Evolutionary conservation across 768 basidiomycete genomes (phyloP).

Genomic region (Clitopilus hobsonii): DNA sequence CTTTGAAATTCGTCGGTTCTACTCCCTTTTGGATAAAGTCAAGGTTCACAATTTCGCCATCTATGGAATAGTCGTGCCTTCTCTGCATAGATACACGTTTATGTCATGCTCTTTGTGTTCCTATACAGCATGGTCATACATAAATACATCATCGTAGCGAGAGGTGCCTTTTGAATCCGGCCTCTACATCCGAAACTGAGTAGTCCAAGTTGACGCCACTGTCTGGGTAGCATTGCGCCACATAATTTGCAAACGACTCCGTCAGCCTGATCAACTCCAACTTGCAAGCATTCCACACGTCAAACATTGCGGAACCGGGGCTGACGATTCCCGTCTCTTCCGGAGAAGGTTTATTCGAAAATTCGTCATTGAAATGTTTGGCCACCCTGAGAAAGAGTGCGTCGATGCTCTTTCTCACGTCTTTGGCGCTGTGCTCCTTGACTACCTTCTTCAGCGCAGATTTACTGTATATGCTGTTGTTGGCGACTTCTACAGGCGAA

Average conservation of each 20-base stretch:
- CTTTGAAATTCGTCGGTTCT: not conserved
- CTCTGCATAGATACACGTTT: not conserved
- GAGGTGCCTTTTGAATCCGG: slow-evolving; percentile 70
- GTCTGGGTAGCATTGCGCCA: slow-evolving; percentile 77
- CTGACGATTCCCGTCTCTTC: slow-evolving; percentile 53
- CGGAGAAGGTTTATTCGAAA: slow-evolving; percentile 58
- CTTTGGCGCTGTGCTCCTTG: slow-evolving; percentile 84
- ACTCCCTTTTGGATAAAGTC: not conserved
- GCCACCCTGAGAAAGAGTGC: slow-evolving; percentile 86
- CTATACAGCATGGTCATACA: not conserved
- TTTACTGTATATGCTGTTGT: slow-evolving; percentile 72
- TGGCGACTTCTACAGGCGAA: slow-evolving; percentile 69
- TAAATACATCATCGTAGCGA: slow-evolving; percentile 14
- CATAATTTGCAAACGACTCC: slow-evolving; percentile 60
- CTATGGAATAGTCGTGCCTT: not conserved
- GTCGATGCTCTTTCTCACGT: slow-evolving; percentile 86
- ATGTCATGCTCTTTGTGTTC: not conserved
- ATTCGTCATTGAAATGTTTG: slow-evolving; percentile 86
- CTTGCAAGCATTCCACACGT: slow-evolving; percentile 91
- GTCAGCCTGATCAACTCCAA: slow-evolving; percentile 75
- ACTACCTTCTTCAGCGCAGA: slow-evolving; percentile 77
- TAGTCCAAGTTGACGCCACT: slow-evolving; percentile 73
- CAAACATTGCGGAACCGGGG: slow-evolving; percentile 65
- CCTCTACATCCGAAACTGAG: slow-evolving; percentile 67
- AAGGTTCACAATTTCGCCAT: not conserved